phyloP scores from a whole-genome alignment of 768 basidiomycete genomes.

The Collybia sordida region DNA sequence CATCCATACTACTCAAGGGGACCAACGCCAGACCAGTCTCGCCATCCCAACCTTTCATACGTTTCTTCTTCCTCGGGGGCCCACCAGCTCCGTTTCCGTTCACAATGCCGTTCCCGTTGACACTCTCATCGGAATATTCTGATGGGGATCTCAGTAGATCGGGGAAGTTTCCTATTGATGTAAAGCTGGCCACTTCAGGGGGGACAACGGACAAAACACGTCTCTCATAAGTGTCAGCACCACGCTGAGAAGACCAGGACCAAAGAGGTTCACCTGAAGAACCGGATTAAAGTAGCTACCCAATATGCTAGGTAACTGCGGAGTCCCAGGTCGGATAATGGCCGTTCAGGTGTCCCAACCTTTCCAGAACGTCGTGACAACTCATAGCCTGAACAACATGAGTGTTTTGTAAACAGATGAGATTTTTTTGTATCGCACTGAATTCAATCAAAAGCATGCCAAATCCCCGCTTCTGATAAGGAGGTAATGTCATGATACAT shows the following conservation, averaged over 20 bases:
- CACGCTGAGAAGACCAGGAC: neutral
- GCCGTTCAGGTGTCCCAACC: slow-evolving; percentile 91
- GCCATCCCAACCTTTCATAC: slow-evolving; percentile 74
- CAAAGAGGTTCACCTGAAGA: slow-evolving; percentile 59
- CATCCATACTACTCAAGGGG: slow-evolving; percentile 36
- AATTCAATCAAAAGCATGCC: slow-evolving; percentile 98
- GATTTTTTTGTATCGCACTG: too few relatives aligned
- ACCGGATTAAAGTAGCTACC: slow-evolving; percentile 81
- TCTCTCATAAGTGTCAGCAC: slow-evolving; percentile 18
- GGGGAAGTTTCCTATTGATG: slow-evolving; percentile 42
- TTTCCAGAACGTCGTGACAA: slow-evolving; percentile 78
- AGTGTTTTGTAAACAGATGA: neutral
- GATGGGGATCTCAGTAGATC: slow-evolving; percentile 35
- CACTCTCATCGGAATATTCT: slow-evolving; percentile 21
- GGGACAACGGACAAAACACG: slow-evolving; percentile 64
- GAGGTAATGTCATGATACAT: slow-evolving; percentile 94
- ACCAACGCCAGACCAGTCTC: slow-evolving; percentile 40
- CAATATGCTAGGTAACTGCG: slow-evolving; percentile 89
- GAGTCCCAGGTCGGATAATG: slow-evolving; percentile 89
- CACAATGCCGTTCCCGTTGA: slow-evolving; percentile 2
- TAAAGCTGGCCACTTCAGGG: slow-evolving; percentile 46
- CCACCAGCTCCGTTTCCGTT: slow-evolving; percentile 20
- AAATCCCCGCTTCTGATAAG: slow-evolving; percentile 85
- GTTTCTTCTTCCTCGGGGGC: slow-evolving; percentile 44
- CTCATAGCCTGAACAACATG: slow-evolving; percentile 72